A percentile compares a stretch with the other conserved stretches of the same genome.
These are phyloP conservation scores for Cryptococcus neoformans DNA, from an alignment of 1,284 basidiomycete species.

Conservation along the genomic window DNA sequence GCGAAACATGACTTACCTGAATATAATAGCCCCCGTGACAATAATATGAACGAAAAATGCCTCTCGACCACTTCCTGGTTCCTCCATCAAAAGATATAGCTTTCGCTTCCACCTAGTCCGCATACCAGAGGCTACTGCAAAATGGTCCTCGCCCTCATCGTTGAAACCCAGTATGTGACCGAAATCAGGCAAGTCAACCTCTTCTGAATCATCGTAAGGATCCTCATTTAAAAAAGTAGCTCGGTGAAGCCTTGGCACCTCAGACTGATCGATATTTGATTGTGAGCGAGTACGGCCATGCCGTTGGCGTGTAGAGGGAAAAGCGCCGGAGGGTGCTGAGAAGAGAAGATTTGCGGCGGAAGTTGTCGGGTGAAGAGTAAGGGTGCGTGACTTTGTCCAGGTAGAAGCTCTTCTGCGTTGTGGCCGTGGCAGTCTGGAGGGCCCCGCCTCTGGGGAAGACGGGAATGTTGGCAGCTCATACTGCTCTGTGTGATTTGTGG, in stretches of 20 bases:
- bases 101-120: slow-evolving; percentile 43
- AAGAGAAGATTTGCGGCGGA: slow-evolving; percentile 33
- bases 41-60: slow-evolving; percentile 47
- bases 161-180: slow-evolving; percentile 45
- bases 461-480: slow-evolving; percentile 28
- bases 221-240: slow-evolving; percentile 22
- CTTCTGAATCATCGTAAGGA: slow-evolving; percentile 20
- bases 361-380: slow-evolving; percentile 31
- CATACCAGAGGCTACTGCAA: slow-evolving; percentile 42
- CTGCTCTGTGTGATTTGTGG: slow-evolving; percentile 21
- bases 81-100: slow-evolving; percentile 49
- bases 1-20: slow-evolving; percentile 36
- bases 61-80: slow-evolving; percentile 44
- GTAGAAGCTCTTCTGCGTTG: background rate
- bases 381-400: slow-evolving; percentile 13
- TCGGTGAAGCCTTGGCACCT: slow-evolving; percentile 4
- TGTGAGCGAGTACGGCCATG: slow-evolving; percentile 8
- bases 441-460: slow-evolving; percentile 11
- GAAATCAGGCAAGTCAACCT: slow-evolving; percentile 47
- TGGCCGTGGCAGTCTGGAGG: slow-evolving; percentile 13
- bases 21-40: slow-evolving; percentile 47
- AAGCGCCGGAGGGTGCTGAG: slow-evolving; percentile 13
- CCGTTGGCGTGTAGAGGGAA: slow-evolving; percentile 6
- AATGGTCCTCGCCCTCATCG: slow-evolving; percentile 46
- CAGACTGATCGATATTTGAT: slow-evolving; percentile 3